Base-by-base conservation (phyloP, 768 basidiomycete genomes). In the Pulveroboletus frians region DNA sequence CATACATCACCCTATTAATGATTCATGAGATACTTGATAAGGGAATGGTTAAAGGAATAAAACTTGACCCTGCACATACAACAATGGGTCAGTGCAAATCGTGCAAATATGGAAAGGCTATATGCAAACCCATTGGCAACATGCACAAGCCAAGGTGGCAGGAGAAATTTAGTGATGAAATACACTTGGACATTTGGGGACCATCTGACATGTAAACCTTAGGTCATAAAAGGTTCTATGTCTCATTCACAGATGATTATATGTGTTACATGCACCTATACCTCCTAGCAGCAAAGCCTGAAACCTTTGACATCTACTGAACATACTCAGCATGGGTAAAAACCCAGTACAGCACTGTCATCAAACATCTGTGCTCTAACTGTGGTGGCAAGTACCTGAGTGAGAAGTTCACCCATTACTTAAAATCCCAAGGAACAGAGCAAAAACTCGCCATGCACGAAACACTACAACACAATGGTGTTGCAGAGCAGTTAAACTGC, bases 381-480 rank as follows among this genome's bases (percentile, higher is more conserved):
- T 9, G 4, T n/a, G 34, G 34, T 15, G n/a, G 34, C n/a, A 4
- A 18, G 27, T 29, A 3, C 27, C 27, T 29, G 9, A 29, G 27
- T 8, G 27, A 29, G 1, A 8, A 29, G 2, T 47, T 47, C 11
- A 32, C 15, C 13, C 1, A 5, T 39, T 17, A 48, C 5, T 4
- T 40, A 11, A 40, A 48, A 11, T 0, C 10, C 2, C 14, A 20
- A 15, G 29, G 37, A 1, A 35, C 23, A 9, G 32, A 40, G 8
- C 1, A 9, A 1, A 40, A 40, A 18, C 47, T 49, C 29, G 43
- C 58, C 26, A 43, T 32, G 0, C 47, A 52, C 7, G 35, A 61
- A 10, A 61, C 56, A 1, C 64, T 56, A 0, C 34, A 61, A 17
- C 60, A 66, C 35, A 70, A 68, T 34, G 58, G 66, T 2, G 37